Percentiles rank a stretch among this genome's conserved stretches.
These are phyloP conservation scores for Hirschfeldia incana DNA, from an alignment of 345 rosid genomes.

Conservation along the genomic window DNA sequence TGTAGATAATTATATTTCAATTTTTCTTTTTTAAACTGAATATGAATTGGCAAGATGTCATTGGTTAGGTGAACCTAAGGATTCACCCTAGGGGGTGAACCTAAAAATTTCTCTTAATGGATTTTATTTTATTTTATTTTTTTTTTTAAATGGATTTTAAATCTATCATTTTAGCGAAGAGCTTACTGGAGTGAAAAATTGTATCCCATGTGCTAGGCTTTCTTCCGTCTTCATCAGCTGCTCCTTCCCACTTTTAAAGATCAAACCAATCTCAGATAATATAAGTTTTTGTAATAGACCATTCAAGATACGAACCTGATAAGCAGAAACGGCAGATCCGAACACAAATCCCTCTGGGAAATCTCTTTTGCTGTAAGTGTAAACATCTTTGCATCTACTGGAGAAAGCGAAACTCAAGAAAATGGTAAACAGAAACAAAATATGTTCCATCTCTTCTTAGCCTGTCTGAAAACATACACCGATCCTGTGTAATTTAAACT, in stretches of 20 bases:
- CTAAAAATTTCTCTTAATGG: too few relatives aligned
- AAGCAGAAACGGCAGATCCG: constrained; percentile 55
- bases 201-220: neutral
- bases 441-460: neutral
- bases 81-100: too few relatives aligned
- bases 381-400: constrained; percentile 8
- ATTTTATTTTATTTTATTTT: too few relatives aligned
- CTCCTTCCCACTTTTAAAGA: neutral
- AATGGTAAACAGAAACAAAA: neutral
- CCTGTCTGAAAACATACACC: neutral
- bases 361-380: constrained; percentile 41
- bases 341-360: constrained; percentile 59
- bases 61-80: too few relatives aligned
- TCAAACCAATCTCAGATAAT: neutral
- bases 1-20: too few relatives aligned
- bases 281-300: neutral
- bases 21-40: too few relatives aligned
- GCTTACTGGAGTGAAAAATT: neutral
- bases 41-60: too few relatives aligned
- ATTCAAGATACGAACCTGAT: constrained; percentile 41
- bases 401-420: neutral
- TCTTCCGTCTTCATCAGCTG: neutral
- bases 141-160: too few relatives aligned
- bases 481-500: too few relatives aligned
- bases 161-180: too few relatives aligned